A percentile compares a stretch with the other conserved stretches of the same genome.
Conservation (phyloP, 2,329 filamentous ascomycete genomes). For the Hypoxylon rubiginosum region DNA sequence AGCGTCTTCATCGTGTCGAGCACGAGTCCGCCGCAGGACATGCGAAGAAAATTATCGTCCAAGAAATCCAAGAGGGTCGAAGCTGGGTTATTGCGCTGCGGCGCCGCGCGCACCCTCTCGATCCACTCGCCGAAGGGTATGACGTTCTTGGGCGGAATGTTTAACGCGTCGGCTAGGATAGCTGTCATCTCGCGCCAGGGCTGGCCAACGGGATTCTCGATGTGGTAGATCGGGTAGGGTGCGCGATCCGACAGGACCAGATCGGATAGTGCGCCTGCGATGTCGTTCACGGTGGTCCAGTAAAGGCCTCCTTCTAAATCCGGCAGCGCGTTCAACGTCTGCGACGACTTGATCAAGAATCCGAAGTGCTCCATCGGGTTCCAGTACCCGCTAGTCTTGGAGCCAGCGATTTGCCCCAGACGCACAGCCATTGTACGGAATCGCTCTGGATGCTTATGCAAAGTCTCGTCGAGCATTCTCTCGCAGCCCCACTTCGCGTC, state of each 20-base stretch:
- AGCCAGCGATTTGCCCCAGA: conserved; percentile 67
- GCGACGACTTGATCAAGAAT: conserved; percentile 64
- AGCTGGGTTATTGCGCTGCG: conserved; percentile 47
- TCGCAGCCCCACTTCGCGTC: conserved; percentile 67
- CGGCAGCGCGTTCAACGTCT: conserved; percentile 60
- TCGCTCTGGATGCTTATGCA: conserved; percentile 56
- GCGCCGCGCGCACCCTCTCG: conserved; percentile 38
- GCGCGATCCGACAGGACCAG: conserved; percentile 28
- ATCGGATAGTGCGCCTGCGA: conserved; percentile 48
- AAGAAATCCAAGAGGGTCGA: conserved; percentile 47
- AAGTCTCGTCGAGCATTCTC: conserved; percentile 62
- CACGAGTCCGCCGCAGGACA: conserved; percentile 50
- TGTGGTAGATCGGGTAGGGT: conserved; percentile 47
- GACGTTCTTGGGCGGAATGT: conserved; percentile 37
- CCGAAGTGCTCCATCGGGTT: conserved; percentile 65
- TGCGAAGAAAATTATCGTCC: conserved; percentile 46
- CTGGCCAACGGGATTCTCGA: conserved; percentile 52
- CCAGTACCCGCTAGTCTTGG: conserved; percentile 64
- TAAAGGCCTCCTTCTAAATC: conserved; percentile 56
- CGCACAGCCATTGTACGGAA: conserved; percentile 62
- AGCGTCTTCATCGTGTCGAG: conserved; percentile 42
- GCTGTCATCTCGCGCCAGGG: conserved; percentile 46
- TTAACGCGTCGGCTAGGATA: conserved; percentile 43
- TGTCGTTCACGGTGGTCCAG: conserved; percentile 62
- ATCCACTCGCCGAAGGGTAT: conserved; percentile 50